These are phyloP conservation scores for Colletotrichum magnum DNA, from an alignment of 2,329 filamentous ascomycete species.

Conservation along the genomic window DNA sequence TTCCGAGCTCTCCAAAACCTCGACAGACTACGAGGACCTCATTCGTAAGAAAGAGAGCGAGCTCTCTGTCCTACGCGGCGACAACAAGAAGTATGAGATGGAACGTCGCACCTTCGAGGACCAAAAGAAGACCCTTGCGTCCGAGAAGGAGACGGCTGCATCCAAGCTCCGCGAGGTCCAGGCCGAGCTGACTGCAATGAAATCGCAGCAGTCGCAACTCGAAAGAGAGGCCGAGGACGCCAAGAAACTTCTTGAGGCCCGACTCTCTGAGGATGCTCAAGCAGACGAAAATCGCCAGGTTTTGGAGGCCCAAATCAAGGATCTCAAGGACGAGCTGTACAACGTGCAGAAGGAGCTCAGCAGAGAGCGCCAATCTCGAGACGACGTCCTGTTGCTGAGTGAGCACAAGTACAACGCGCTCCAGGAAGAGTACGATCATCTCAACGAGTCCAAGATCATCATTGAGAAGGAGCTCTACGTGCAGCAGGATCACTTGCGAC, in stretches of 20 bases:
- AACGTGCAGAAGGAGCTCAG: conserved; percentile 90
- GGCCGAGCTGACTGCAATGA: conserved; percentile 89
- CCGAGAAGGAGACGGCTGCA: conserved; percentile 85
- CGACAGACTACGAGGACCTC: conserved; percentile 94
- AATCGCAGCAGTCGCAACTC: conserved; percentile 85
- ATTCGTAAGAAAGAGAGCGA: conserved; percentile 96
- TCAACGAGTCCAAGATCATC: conserved; percentile 95
- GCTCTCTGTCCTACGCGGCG: conserved; percentile 84
- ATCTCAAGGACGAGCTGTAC: conserved; percentile 88
- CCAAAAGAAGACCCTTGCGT: conserved; percentile 78
- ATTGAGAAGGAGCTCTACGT: conserved; percentile 98
- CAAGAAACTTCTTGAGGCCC: conserved; percentile 86
- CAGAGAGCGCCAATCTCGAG: conserved; percentile 90
- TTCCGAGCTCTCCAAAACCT: conserved; percentile 88
- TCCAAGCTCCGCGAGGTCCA: conserved; percentile 85
- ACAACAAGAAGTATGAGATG: conserved; percentile 85
- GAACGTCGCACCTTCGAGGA: conserved; percentile 85
- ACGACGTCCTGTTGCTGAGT: conserved; percentile 91
- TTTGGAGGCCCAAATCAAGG: conserved; percentile 87
- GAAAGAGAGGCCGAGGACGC: conserved; percentile 92
- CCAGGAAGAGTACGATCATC: conserved; percentile 85
- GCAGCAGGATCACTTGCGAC: conserved; percentile 90
- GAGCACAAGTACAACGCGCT: conserved; percentile 89
- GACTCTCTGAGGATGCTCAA: conserved; percentile 90
- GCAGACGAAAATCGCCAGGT: conserved; percentile 85